Evolutionary conservation across 345 rosid species (phyloP).

Genomic region (Hypericum androsaemum): DNA sequence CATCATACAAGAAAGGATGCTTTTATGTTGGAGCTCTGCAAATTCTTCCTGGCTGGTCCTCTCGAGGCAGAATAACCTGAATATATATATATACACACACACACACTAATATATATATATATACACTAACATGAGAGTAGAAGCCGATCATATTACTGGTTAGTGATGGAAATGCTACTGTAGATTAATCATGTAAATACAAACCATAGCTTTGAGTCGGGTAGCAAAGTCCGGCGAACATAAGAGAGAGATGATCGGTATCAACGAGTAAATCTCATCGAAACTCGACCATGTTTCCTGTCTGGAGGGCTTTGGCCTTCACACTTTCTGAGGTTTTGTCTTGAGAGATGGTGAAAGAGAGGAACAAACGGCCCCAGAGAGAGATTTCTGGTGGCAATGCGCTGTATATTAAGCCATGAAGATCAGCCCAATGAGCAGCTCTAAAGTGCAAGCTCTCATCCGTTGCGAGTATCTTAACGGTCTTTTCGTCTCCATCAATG

Average conservation of each 20-base stretch:
- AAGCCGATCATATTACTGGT: background rate
- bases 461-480: conserved; percentile 33
- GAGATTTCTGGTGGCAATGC: conserved; percentile 40
- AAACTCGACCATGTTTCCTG: conserved; percentile 36
- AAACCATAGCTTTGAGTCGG: conserved; percentile 59
- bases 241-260: conserved; percentile 63
- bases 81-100: too few species aligned
- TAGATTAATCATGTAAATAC: background rate
- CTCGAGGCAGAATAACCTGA: too few species aligned
- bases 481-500: conserved; percentile 33
- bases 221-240: conserved; percentile 48
- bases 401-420: conserved; percentile 42
- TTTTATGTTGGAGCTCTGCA: too few species aligned
- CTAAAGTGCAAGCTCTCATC: conserved; percentile 59
- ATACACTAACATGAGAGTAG: too few species aligned
- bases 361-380: conserved; percentile 53
- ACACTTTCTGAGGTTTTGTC: conserved; percentile 36
- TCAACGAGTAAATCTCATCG: conserved; percentile 60
- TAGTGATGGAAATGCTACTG: background rate
- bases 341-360: conserved; percentile 41
- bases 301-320: conserved; percentile 35
- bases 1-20: too few species aligned
- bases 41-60: too few species aligned
- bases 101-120: too few species aligned
- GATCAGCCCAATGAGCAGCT: conserved; percentile 79